These are phyloP conservation scores for Nannizziopsis barbatae DNA, from an alignment of 2,329 filamentous ascomycete species.

Conservation along the genomic window DNA sequence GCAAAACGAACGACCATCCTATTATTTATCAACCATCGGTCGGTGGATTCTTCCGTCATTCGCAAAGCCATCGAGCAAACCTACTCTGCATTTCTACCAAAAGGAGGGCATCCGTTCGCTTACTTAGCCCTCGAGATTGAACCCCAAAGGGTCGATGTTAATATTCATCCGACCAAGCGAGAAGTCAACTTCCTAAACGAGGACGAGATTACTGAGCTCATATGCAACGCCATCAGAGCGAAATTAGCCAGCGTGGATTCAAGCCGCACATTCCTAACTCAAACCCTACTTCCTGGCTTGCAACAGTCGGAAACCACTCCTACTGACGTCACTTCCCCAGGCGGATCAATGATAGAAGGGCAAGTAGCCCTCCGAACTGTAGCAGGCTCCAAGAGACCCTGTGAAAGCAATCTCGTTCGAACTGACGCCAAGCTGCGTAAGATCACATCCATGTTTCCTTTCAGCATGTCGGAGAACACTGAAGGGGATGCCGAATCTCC, in stretches of 20 bases:
- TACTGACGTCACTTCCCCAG: slow-evolving; percentile 17
- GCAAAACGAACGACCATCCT: slow-evolving; percentile 79
- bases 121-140: slow-evolving; percentile 91
- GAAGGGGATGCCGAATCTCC: slow-evolving; percentile 27
- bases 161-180: slow-evolving; percentile 91
- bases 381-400: slow-evolving; percentile 43
- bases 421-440: slow-evolving; percentile 84
- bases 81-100: slow-evolving; percentile 77
- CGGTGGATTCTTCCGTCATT: slow-evolving; percentile 78
- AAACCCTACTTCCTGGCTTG: slow-evolving; percentile 67
- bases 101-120: slow-evolving; percentile 85
- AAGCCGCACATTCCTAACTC: slow-evolving; percentile 87
- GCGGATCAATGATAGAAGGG: slow-evolving; percentile 15
- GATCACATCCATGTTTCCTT: slow-evolving; percentile 90
- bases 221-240: slow-evolving; percentile 68
- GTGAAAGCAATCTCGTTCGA: slow-evolving; percentile 80
- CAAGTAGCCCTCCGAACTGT: slow-evolving; percentile 30
- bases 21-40: slow-evolving; percentile 92
- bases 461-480: slow-evolving; percentile 32
- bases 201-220: slow-evolving; percentile 80
- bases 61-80: slow-evolving; percentile 86
- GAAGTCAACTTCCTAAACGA: slow-evolving; percentile 97
- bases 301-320: slow-evolving; percentile 22
- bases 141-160: slow-evolving; percentile 85
- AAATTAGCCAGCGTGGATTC: slow-evolving; percentile 80